Base-by-base conservation (phyloP, 768 basidiomycete genomes). In the Pleurotus tuoliensis region DNA sequence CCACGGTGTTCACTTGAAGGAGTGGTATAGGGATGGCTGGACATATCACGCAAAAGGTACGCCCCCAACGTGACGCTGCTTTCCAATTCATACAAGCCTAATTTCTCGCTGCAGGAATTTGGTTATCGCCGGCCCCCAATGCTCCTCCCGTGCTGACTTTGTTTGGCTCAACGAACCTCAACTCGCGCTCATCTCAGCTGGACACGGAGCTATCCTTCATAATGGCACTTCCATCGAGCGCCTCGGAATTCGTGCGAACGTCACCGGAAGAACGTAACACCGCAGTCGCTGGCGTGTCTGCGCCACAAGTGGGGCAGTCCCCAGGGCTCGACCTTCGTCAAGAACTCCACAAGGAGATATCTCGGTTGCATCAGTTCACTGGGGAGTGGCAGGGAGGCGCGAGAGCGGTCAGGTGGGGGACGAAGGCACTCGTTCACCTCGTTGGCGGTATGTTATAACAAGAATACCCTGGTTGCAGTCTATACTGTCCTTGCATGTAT, bases 41-140 rank as follows among this genome's bases (percentile, higher is more conserved):
- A 98, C 97, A 1, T 99, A 99, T 72, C 97, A 99, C 66, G 92
- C 97, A 22, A 99, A 99, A 80, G 97, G 95, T 96, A 44, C n/a
- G 11, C 9, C 11, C 8, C 3, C 30, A 9, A 34, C 30, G 30
- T 34, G 30, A 34, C 3, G 7, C 30, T 34, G 3, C 11, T 9
- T 30, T 34, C 30, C 8, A 34, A 11, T 34, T 9, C 8, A 34
- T 9, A 11, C 30, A 34, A 11, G 11, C 30, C 11, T 34, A 44
- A 16, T 45, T 15, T 30, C 37, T 46, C 16, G 56, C 45, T n/a
- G 22, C 54, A 94, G 93, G 94, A 34, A 83, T 94, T 37, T 97
- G 94, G 94, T 67, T 94, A 9, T 90, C 91, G 2, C 84, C 85
- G 15, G 71, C 71, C 6, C 66, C 75, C 1, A 69, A 70, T 22